A percentile compares a stretch with the other conserved stretches of the same genome.
These are phyloP conservation scores for Barnettozyma pratensis DNA, from an alignment of 805 yeast species.

Conservation along the genomic window DNA sequence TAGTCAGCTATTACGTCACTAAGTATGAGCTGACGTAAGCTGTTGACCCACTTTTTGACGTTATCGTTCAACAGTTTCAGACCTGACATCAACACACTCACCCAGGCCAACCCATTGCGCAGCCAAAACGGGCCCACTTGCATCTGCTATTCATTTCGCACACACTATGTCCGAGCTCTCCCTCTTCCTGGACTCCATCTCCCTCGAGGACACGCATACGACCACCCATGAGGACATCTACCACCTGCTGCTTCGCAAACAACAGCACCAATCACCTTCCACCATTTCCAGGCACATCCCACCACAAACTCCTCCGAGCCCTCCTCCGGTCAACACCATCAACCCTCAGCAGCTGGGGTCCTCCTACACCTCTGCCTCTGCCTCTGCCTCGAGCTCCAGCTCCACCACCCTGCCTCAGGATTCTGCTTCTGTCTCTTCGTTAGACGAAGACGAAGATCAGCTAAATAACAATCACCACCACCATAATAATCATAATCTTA, in stretches of 20 bases:
- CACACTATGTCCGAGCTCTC: slow-evolving; percentile 6
- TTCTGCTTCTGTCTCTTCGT: slow-evolving; percentile 6
- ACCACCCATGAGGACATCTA: slow-evolving; percentile 3
- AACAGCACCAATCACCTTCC: background rate
- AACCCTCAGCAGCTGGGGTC: slow-evolving; percentile 17
- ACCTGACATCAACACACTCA: background rate
- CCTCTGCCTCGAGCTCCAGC: slow-evolving; percentile 9
- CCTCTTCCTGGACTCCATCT: slow-evolving; percentile 7
- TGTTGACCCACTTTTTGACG: slow-evolving; percentile 1
- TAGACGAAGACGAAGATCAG: slow-evolving; percentile 2
- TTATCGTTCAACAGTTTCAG: background rate
- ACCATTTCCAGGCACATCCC: background rate
- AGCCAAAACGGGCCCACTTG: background rate
- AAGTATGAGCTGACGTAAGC: background rate
- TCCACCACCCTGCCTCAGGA: slow-evolving; percentile 4
- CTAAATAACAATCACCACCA: background rate
- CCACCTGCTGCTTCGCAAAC: slow-evolving; percentile 5
- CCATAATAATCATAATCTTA: background rate
- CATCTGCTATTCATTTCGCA: background rate
- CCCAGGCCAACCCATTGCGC: background rate
- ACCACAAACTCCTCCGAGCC: slow-evolving; percentile 3
- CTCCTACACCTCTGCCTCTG: slow-evolving; percentile 1
- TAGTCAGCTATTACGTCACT: no score
- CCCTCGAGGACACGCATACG: slow-evolving; percentile 4
- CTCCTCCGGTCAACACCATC: slow-evolving; percentile 13